phyloP scores from a whole-genome alignment of 176 grass and related monocot genomes.

The Zoysia pacifica region DNA sequence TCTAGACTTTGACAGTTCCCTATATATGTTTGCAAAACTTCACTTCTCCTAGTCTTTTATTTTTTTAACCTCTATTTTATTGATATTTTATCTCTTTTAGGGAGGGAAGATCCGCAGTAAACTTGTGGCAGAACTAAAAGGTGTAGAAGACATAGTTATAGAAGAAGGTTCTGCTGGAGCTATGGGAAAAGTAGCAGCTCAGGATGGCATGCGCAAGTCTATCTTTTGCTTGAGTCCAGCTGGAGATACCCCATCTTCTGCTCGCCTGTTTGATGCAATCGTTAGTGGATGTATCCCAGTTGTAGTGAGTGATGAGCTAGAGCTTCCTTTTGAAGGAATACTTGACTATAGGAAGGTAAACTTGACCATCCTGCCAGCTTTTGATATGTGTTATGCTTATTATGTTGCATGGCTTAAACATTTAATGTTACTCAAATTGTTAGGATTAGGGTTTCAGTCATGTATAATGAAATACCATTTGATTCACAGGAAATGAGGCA shows the following conservation, averaged over 20 bases:
- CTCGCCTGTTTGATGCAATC: slow-evolving; percentile 92
- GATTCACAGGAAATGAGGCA: not conserved
- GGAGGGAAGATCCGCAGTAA: slow-evolving; percentile 93
- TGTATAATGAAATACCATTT: not conserved
- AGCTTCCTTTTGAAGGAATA: slow-evolving; percentile 98
- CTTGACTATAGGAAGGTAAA: slow-evolving; percentile 84
- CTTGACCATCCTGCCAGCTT: slow-evolving; percentile 12
- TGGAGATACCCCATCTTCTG: slow-evolving; percentile 96
- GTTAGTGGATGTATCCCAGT: slow-evolving; percentile 97
- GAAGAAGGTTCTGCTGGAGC: slow-evolving; percentile 90
- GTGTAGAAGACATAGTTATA: slow-evolving; percentile 63
- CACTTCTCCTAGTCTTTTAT: slow-evolving; percentile 4
- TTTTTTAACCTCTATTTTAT: slow-evolving; percentile 17
- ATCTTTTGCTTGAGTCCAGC: slow-evolving; percentile 97
- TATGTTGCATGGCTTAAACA: not conserved
- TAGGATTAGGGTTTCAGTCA: not conserved
- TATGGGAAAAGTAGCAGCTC: slow-evolving; percentile 71
- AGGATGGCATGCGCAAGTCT: slow-evolving; percentile 90
- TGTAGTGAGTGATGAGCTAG: slow-evolving; percentile 92
- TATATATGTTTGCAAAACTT: not conserved
- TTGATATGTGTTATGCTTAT: slow-evolving; percentile 16
- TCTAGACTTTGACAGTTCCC: slow-evolving; percentile 27
- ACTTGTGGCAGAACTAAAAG: slow-evolving; percentile 67
- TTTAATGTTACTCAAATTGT: slow-evolving; percentile 42
- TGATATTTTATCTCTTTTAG: slow-evolving; percentile 50